phyloP scores from a whole-genome alignment of 768 basidiomycete species.

The Hygrophorus pudorinus region DNA sequence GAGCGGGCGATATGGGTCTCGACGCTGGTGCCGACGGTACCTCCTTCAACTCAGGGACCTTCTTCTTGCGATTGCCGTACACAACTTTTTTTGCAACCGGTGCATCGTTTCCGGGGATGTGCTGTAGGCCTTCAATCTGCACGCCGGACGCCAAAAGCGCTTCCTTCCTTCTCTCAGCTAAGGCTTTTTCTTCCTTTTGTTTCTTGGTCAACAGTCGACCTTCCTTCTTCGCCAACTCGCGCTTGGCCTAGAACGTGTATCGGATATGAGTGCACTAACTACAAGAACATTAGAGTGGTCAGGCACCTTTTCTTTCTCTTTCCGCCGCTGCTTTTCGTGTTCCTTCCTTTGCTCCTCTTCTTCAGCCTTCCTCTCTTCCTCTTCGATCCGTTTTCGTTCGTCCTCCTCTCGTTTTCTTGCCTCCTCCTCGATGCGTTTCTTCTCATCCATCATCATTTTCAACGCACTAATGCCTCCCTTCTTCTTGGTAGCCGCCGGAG shows the following conservation, averaged over 20 bases:
- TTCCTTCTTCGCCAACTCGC: constrained; percentile 86
- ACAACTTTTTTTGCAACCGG: constrained; percentile 60
- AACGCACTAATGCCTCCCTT: constrained; percentile 75
- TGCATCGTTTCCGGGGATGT: constrained; percentile 31
- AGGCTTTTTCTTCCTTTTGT: constrained; percentile 88
- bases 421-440: constrained; percentile 83
- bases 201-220: constrained; percentile 94
- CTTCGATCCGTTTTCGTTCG: constrained; percentile 72
- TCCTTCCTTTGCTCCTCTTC: constrained; percentile 73
- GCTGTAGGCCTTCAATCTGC: constrained; percentile 82
- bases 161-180: constrained; percentile 83
- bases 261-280: background rate
- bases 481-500: constrained; percentile 48
- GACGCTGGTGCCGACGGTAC: constrained; percentile 46
- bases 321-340: constrained; percentile 74
- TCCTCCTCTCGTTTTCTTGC: constrained; percentile 63
- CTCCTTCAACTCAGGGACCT: constrained; percentile 40
- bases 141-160: constrained; percentile 86
- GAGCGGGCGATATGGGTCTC: constrained; percentile 40
- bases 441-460: constrained; percentile 88
- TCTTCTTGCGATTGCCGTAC: constrained; percentile 82
- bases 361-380: constrained; percentile 71
- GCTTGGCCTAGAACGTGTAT: constrained; percentile 56
- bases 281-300: constrained; percentile 4
- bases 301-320: constrained; percentile 80